Percentiles rank a stretch among this genome's conserved stretches.
phyloP scores from a whole-genome alignment of 176 grass and related monocot species.

The Coix lacrymajobi region DNA sequence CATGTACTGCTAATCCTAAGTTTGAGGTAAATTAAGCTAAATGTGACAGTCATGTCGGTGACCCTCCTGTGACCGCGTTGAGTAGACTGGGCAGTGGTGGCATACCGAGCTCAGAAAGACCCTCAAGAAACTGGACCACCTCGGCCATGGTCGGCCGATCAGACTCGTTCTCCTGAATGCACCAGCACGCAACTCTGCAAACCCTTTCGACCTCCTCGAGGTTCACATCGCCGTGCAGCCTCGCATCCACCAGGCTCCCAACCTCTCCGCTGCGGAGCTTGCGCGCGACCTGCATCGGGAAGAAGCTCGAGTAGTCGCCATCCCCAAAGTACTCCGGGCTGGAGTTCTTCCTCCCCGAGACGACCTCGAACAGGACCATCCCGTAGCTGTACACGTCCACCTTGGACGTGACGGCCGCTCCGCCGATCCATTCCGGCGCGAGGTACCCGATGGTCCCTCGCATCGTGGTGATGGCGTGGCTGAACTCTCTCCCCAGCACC shows the following conservation, averaged over 20 bases:
- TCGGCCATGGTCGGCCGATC: background rate
- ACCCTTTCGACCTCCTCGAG: background rate
- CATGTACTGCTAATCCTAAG: background rate
- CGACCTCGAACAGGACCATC: conserved; percentile 5
- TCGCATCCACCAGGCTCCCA: background rate
- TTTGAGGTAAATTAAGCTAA: background rate
- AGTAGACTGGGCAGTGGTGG: conserved; percentile 1
- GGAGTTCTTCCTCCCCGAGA: conserved; percentile 1
- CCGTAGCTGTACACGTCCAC: conserved; percentile 4
- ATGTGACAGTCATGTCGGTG: background rate
- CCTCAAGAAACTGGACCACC: conserved; percentile 14
- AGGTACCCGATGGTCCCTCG: background rate
- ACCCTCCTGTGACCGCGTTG: conserved; percentile 1
- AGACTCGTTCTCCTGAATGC: conserved; percentile 4
- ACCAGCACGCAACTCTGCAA: conserved; percentile 5
- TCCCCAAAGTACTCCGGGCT: background rate
- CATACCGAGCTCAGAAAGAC: background rate
- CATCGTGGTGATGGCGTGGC: background rate
- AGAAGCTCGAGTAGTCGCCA: background rate
- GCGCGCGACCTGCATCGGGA: background rate
- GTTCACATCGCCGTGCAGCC: background rate
- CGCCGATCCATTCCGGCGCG: background rate
- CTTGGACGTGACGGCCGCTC: background rate
- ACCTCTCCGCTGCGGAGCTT: background rate
- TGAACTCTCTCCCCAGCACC: background rate